These are phyloP conservation scores for Fraxinus nigra DNA, from an alignment of 305 asterid genomes.

Conservation along the genomic window DNA sequence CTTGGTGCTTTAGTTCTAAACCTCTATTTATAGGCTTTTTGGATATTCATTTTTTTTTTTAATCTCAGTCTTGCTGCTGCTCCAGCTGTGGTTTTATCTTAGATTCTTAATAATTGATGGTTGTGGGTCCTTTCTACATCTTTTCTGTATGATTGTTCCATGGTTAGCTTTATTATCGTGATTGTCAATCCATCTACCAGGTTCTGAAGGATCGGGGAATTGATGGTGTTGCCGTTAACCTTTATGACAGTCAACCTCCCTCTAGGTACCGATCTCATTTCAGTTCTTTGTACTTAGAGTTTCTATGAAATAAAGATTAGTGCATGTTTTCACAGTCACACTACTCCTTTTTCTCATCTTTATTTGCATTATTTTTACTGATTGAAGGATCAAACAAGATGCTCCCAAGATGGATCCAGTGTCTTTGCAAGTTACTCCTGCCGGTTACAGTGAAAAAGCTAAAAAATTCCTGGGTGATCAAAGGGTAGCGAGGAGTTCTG, in stretches of 20 bases:
- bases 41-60: neutral
- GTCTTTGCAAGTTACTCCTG: slow-evolving; percentile 31
- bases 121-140: neutral
- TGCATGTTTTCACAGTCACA: neutral
- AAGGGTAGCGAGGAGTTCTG: slow-evolving; percentile 41
- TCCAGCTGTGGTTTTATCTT: neutral
- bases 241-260: slow-evolving; percentile 50
- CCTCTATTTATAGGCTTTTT: neutral
- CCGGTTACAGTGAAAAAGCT: slow-evolving; percentile 42
- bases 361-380: slow-evolving; percentile 1
- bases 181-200: slow-evolving; percentile 35
- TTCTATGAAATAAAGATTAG: slow-evolving; percentile 6
- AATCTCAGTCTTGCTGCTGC: neutral
- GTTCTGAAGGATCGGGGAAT: slow-evolving; percentile 72
- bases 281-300: neutral
- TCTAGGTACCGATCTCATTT: slow-evolving; percentile 41
- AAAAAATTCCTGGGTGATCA: slow-evolving; percentile 40
- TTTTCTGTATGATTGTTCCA: neutral
- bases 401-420: slow-evolving; percentile 40
- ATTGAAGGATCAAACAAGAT: slow-evolving; percentile 58
- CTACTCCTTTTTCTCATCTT: neutral
- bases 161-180: slow-evolving; percentile 9
- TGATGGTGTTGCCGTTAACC: slow-evolving; percentile 41
- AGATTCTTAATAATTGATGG: neutral
- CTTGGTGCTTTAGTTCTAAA: slow-evolving; percentile 2